Evolutionary conservation across 495 filamentous ascomycete genomes (phyloP).

Genomic region (Penicillium fimorum): DNA sequence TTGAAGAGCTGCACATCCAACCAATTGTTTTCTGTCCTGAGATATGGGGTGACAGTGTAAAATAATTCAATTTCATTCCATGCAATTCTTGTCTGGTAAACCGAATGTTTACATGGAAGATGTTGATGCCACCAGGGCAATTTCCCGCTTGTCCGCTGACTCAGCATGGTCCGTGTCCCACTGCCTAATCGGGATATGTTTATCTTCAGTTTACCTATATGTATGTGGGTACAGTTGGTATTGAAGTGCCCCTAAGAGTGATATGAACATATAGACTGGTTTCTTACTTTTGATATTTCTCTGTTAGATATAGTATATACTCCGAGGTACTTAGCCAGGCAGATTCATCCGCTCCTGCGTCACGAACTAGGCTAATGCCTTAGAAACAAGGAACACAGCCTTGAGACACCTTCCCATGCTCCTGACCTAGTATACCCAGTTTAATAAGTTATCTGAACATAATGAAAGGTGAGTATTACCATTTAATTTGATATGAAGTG

Average conservation of each 20-base stretch:
- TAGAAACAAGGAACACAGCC: too few relatives aligned
- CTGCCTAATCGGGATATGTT: neutral
- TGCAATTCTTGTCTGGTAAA: neutral
- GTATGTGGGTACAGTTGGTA: too few relatives aligned
- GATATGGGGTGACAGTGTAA: neutral
- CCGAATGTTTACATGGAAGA: constrained; percentile 1
- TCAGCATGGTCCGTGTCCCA: constrained; percentile 2
- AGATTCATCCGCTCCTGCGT: too few relatives aligned
- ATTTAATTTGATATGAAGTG: too few relatives aligned
- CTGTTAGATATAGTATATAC: neutral
- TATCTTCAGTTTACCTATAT: neutral
- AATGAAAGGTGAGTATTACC: too few relatives aligned
- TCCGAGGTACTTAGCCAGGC: too few relatives aligned
- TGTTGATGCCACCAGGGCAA: neutral
- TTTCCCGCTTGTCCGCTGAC: neutral
- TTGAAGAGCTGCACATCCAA: neutral
- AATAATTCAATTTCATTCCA: neutral
- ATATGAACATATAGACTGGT: neutral
- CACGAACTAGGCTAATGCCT: too few relatives aligned
- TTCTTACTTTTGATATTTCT: neutral
- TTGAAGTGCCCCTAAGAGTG: neutral
- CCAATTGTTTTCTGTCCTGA: neutral
- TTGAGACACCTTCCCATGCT: too few relatives aligned
- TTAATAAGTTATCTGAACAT: too few relatives aligned
- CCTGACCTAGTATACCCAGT: too few relatives aligned